Evolutionary conservation across 139 green algal species (phyloP).

Genomic region (Chlorokybus atmophyticus): DNA sequence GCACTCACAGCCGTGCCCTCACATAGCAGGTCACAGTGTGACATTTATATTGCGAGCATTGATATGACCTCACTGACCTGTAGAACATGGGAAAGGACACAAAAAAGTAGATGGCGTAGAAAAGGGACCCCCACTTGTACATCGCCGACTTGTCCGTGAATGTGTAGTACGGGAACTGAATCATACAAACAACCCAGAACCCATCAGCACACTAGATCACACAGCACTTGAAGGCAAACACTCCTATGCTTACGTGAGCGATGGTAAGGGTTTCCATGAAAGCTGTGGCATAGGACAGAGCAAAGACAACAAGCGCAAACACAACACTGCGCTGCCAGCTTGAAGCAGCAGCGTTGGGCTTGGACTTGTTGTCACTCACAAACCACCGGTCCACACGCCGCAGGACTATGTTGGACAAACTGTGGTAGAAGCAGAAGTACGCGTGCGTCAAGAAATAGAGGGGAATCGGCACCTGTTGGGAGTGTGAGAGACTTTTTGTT

Average conservation of each 20-base stretch:
- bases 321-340: neutral
- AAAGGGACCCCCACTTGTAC: conserved; percentile 85
- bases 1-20: too few relatives aligned
- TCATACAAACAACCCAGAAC: too few relatives aligned
- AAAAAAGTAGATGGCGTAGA: conserved; percentile 99
- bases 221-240: neutral
- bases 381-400: conserved; percentile 11
- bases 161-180: conserved; percentile 88
- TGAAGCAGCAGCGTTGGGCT: conserved; percentile 26
- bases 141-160: conserved; percentile 63
- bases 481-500: neutral
- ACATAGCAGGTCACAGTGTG: too few relatives aligned
- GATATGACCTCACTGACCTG: conserved; percentile 9
- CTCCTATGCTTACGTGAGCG: conserved; percentile 13
- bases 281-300: conserved; percentile 75
- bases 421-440: conserved; percentile 98
- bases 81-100: conserved; percentile 39
- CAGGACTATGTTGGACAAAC: conserved; percentile 75
- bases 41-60: too few relatives aligned
- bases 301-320: conserved; percentile 14
- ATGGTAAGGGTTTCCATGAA: conserved; percentile 93
- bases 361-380: neutral
- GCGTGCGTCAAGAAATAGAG: conserved; percentile 96
- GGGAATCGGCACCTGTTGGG: conserved; percentile 61
- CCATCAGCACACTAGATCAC: too few relatives aligned